Conservation (phyloP, 208 protist genomes). For the Kentomonas sorsogonicus region DNA sequence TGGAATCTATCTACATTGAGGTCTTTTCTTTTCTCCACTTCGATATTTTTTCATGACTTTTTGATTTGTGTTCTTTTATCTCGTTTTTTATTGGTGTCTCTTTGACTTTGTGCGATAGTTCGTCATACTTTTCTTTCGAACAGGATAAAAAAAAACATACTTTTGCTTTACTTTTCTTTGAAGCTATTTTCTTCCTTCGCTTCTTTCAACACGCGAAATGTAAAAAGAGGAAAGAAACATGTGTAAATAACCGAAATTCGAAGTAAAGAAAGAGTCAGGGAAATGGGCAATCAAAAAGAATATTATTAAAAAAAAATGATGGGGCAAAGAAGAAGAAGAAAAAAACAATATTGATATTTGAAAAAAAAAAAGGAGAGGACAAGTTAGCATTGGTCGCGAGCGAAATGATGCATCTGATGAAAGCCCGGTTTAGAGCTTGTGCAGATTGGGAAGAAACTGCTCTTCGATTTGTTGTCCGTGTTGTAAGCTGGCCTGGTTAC, state of each 20-base stretch:
- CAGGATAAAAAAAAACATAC: not conserved
- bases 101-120: not conserved
- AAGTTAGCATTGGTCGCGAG: not conserved
- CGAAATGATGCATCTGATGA: no score
- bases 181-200: no score
- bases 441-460: not conserved
- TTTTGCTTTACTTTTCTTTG: not conserved
- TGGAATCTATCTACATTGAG: no score
- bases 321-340: not conserved
- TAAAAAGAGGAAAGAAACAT: not conserved
- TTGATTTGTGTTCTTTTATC: not conserved
- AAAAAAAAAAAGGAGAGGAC: not conserved
- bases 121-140: not conserved
- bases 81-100: not conserved
- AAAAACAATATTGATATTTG: conserved; percentile 2
- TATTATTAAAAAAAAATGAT: not conserved
- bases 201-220: not conserved
- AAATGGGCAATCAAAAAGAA: no score
- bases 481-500: not conserved
- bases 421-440: no score
- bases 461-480: not conserved
- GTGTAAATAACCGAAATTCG: not conserved
- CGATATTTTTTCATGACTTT: no score
- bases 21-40: no score
- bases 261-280: no score